Evolutionary conservation across 192 early-diverging fungal genomes (phyloP).

Genomic region (Paraglomus brasilianum): DNA sequence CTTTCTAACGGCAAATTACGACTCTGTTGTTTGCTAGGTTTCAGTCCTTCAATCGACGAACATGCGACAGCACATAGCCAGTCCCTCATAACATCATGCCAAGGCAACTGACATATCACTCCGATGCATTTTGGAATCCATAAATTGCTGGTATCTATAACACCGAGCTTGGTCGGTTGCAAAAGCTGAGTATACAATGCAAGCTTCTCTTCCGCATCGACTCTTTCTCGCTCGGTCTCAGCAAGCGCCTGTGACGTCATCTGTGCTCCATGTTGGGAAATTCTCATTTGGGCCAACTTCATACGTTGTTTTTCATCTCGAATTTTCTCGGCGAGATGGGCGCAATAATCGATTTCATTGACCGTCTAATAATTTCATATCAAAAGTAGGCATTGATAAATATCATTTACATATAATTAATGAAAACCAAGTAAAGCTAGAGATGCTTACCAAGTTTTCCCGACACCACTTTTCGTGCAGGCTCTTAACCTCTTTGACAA

Average conservation of each 20-base stretch:
- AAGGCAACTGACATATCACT: constrained; percentile 69
- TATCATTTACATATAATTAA: background rate
- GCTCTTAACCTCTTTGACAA: background rate
- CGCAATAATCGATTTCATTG: constrained; percentile 39
- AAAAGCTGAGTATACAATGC: constrained; percentile 62
- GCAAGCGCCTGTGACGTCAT: background rate
- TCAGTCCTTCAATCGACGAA: constrained; percentile 53
- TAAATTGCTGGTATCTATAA: constrained; percentile 57
- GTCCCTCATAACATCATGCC: constrained; percentile 71
- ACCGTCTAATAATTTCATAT: constrained; percentile 20
- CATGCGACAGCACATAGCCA: constrained; percentile 68
- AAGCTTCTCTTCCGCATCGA: constrained; percentile 69
- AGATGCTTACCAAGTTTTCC: constrained; percentile 16
- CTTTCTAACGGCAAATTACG: constrained; percentile 52
- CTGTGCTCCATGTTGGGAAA: background rate
- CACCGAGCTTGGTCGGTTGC: constrained; percentile 52
- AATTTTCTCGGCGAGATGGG: constrained; percentile 36
- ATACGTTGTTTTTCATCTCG: constrained; percentile 12
- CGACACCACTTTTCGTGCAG: constrained; percentile 5
- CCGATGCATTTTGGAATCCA: constrained; percentile 72
- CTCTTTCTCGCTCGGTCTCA: constrained; percentile 34
- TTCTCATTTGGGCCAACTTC: background rate
- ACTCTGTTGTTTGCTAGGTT: constrained; percentile 29
- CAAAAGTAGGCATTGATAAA: background rate
- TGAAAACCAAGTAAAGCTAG: background rate